Conservation (phyloP, 306 rosid species). For the Dalbergia oliveri region DNA sequence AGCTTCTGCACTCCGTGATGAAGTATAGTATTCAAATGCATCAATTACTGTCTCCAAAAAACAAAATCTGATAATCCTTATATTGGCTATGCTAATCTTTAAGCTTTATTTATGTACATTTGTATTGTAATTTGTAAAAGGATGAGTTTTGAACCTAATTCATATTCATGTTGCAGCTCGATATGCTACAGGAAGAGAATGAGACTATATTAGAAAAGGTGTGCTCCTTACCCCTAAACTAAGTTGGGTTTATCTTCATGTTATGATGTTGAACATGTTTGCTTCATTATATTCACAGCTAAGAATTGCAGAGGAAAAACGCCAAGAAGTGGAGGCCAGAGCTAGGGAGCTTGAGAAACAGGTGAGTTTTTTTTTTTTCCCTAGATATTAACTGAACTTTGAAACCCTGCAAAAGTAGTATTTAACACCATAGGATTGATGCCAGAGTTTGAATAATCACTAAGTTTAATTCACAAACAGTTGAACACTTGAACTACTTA, state of each 20-base stretch:
- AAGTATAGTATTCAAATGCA: slow-evolving; percentile 61
- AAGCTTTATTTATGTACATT: slow-evolving; percentile 30
- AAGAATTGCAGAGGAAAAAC: slow-evolving; percentile 79
- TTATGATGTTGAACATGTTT: slow-evolving; percentile 44
- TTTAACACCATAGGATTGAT: slow-evolving; percentile 35
- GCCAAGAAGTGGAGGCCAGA: slow-evolving; percentile 90
- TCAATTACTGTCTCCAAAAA: slow-evolving; percentile 40
- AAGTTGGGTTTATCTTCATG: slow-evolving; percentile 11
- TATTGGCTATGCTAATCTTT: slow-evolving; percentile 40
- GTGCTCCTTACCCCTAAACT: slow-evolving; percentile 39
- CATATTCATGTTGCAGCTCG: slow-evolving; percentile 76
- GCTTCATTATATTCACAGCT: slow-evolving; percentile 67
- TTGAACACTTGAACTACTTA: background rate
- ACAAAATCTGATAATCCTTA: slow-evolving; percentile 30
- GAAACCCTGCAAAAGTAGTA: slow-evolving; percentile 9
- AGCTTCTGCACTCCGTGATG: slow-evolving; percentile 98
- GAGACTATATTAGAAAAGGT: slow-evolving; percentile 76
- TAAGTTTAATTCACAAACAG: background rate
- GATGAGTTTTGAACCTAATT: slow-evolving; percentile 47
- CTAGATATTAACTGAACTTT: slow-evolving; percentile 32
- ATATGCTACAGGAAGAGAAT: slow-evolving; percentile 93
- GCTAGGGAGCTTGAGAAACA: slow-evolving; percentile 92
- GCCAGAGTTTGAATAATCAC: slow-evolving; percentile 26
- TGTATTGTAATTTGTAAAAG: slow-evolving; percentile 26
- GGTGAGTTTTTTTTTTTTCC: slow-evolving; percentile 54